Base-by-base conservation (phyloP, 164 flowering plant genomes). In the Magnolia officinalis region DNA sequence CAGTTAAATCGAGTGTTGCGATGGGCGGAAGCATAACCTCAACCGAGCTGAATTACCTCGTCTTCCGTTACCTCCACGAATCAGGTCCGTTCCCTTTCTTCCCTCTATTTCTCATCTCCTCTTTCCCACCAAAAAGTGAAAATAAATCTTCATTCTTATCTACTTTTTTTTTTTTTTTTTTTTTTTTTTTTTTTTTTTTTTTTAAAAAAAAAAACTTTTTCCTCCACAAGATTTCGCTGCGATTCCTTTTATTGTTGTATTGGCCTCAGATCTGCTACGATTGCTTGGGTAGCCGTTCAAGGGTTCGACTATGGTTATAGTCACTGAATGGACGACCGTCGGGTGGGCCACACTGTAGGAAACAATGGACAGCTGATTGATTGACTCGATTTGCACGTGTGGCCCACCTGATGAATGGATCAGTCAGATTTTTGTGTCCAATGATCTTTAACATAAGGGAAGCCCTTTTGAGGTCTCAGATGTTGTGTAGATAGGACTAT, bases 21-120 rank as follows among this genome's bases (percentile, higher is more conserved):
- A 55, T 55, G 61, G 61, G 61, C 16, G 61, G 61, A 59, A 66
- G 71, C 50, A 52, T 88, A 45, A 82, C 87, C 58, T 85, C 90
- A 6, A 72, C 73, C 61, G 88, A 88, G 69, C 72, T 88, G 76
- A 88, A 88, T 74, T 85, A 81, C 70, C 81, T 86, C 63, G 82
- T 88, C 64, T 88, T 83, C 77, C 90, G 89, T 6, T 88, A 88
- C 70, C 89, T 88, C 26, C 86, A 85, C 68, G 90, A 88, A 84
- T 88, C 90, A 73, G 89, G 89, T 86, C 24, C 9, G 26, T 69
- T 69, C 65, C n/a, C 2, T 11, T 37, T 16, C 65, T 66, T n/a
- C 2, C 51, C 20, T 14, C 24, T 26, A 16, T 24, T 11, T 24
- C 20, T 49, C 72, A 23, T 55, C 31, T 74, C 16, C 21, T 20